These are phyloP conservation scores for Aureobasidium mangrovei DNA, from an alignment of 2,329 filamentous ascomycete genomes.

Conservation along the genomic window DNA sequence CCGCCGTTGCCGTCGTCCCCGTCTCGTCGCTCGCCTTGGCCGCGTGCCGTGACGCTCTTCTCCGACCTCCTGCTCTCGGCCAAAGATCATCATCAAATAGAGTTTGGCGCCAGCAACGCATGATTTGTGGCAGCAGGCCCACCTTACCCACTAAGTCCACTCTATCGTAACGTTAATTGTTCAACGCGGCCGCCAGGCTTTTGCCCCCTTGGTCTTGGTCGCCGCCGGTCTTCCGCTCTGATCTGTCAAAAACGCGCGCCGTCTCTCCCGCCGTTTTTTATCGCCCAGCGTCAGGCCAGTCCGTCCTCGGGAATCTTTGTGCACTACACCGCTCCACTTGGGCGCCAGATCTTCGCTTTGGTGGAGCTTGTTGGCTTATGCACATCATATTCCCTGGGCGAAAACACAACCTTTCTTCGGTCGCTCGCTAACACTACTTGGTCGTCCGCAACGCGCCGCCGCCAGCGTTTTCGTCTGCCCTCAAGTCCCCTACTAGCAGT, in stretches of 20 bases:
- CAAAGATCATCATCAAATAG: slow-evolving; percentile 9
- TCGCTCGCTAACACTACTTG: slow-evolving; percentile 22
- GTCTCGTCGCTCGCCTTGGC: slow-evolving; percentile 2
- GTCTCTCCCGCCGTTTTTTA: slow-evolving; percentile 10
- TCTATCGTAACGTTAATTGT: slow-evolving; percentile 10
- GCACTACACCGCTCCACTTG: slow-evolving; percentile 16
- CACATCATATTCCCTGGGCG: slow-evolving; percentile 41
- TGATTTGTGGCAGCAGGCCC: slow-evolving; percentile 9
- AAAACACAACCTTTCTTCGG: slow-evolving; percentile 28
- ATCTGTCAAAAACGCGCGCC: slow-evolving; percentile 14
- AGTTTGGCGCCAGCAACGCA: slow-evolving; percentile 10
- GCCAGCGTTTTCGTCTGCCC: slow-evolving; percentile 24
- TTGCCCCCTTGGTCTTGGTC: slow-evolving; percentile 4
- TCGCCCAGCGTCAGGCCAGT: slow-evolving; percentile 10
- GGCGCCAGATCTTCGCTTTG: slow-evolving; percentile 24
- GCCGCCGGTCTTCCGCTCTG: slow-evolving; percentile 10
- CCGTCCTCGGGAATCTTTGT: slow-evolving; percentile 14
- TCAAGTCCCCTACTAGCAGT: slow-evolving; percentile 18
- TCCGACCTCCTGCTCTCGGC: not conserved
- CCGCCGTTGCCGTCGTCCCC: too few relatives aligned
- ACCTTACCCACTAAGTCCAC: slow-evolving; percentile 2
- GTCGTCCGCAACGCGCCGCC: slow-evolving; percentile 26
- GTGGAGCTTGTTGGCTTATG: slow-evolving; percentile 30
- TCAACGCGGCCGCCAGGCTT: not conserved
- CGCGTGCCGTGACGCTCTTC: slow-evolving; percentile 5